phyloP scores from a whole-genome alignment of 176 grass and related monocot species.

The Musa acuminata region DNA sequence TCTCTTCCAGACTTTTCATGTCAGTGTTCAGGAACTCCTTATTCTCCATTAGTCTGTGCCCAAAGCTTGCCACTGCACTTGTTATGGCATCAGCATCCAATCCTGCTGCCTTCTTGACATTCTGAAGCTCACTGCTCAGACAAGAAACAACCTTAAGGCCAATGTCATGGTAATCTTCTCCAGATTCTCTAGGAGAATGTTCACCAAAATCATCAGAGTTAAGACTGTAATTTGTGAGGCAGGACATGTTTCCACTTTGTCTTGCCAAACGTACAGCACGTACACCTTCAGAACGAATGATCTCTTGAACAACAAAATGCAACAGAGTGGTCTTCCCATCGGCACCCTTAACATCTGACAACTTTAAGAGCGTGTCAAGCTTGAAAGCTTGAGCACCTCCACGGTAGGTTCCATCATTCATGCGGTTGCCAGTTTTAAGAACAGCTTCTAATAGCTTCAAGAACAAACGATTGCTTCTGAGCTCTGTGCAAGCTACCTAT shows the following conservation, averaged over 20 bases:
- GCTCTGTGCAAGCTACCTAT: conserved; percentile 69
- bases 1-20: conserved; percentile 57
- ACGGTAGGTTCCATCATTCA: conserved; percentile 80
- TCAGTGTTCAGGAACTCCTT: conserved; percentile 59
- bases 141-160: conserved; percentile 59
- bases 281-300: conserved; percentile 59
- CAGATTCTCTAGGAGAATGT: conserved; percentile 24
- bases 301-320: conserved; percentile 80
- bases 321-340: conserved; percentile 83
- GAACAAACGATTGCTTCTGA: conserved; percentile 67
- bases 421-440: conserved; percentile 78
- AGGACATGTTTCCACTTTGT: conserved; percentile 13
- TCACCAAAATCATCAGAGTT: conserved; percentile 23
- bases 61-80: conserved; percentile 50
- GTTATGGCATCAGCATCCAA: conserved; percentile 62
- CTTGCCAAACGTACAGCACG: conserved; percentile 38
- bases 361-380: conserved; percentile 79
- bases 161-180: conserved; percentile 43
- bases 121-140: conserved; percentile 53
- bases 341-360: conserved; percentile 70
- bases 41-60: conserved; percentile 52
- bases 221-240: background rate
- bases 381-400: conserved; percentile 76
- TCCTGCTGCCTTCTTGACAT: conserved; percentile 61
- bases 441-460: conserved; percentile 88